Evolutionary conservation across 179 eudicot genomes (phyloP).

Genomic region (Silene noctiflora): DNA sequence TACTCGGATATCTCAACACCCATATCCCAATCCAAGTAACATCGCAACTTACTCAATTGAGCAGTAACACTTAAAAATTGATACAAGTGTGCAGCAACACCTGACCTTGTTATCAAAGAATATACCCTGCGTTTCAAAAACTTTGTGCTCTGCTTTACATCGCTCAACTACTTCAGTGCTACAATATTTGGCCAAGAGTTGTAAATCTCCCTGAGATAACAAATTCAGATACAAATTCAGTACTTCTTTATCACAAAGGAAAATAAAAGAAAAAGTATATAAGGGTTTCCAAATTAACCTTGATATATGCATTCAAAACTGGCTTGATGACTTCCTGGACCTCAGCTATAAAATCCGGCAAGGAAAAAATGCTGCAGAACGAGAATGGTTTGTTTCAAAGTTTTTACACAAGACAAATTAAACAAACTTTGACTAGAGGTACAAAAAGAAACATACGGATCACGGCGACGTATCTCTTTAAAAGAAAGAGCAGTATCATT

Average conservation of each 20-base stretch:
- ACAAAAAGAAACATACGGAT: slow-evolving; percentile 55
- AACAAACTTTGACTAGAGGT: too few relatives aligned
- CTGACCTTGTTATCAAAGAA: slow-evolving; percentile 87
- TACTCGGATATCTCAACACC: too few relatives aligned
- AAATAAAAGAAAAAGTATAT: neutral
- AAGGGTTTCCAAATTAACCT: slow-evolving; percentile 39
- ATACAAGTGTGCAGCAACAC: slow-evolving; percentile 12
- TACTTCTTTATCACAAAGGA: neutral
- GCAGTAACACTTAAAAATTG: neutral
- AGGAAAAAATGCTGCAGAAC: slow-evolving; percentile 57
- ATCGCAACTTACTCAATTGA: too few relatives aligned
- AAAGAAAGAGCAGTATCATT: slow-evolving; percentile 73
- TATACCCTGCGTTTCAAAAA: slow-evolving; percentile 58
- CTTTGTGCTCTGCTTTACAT: slow-evolving; percentile 79
- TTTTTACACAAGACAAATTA: neutral
- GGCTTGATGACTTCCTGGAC: slow-evolving; percentile 83
- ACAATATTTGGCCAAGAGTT: slow-evolving; percentile 69
- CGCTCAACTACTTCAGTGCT: slow-evolving; percentile 72
- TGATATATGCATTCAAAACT: slow-evolving; percentile 64
- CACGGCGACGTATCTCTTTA: slow-evolving; percentile 89
- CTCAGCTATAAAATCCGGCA: slow-evolving; percentile 83
- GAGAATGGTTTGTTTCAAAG: neutral
- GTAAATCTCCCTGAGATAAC: slow-evolving; percentile 55
- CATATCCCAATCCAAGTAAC: too few relatives aligned
- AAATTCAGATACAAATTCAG: slow-evolving; percentile 12